These are phyloP conservation scores for Cornus florida DNA, from an alignment of 148 eudicot species.

Conservation along the genomic window DNA sequence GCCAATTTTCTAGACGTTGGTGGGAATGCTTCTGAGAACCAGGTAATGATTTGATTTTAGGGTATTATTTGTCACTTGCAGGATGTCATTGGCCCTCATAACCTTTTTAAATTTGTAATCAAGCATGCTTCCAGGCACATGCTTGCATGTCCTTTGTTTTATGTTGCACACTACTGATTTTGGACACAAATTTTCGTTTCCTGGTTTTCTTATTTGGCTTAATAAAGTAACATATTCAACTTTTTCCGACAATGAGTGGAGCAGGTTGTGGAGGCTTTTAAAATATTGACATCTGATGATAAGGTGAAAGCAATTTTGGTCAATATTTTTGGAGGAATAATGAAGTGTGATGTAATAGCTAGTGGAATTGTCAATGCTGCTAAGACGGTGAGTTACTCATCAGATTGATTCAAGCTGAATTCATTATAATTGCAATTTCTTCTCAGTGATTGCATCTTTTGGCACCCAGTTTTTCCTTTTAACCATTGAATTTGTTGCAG, in stretches of 20 bases:
- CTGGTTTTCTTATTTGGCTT: background rate
- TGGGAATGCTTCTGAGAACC: slow-evolving; percentile 94
- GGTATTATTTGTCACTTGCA: slow-evolving; percentile 6
- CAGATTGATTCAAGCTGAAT: slow-evolving; percentile 1
- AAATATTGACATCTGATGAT: slow-evolving; percentile 93
- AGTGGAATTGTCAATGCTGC: slow-evolving; percentile 99
- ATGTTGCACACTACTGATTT: background rate
- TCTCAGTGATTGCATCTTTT: background rate
- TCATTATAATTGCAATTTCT: background rate
- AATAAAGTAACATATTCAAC: background rate
- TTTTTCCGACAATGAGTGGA: background rate
- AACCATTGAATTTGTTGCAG: background rate
- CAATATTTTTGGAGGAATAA: slow-evolving; percentile 98
- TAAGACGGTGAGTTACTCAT: slow-evolving; percentile 52
- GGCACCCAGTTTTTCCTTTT: background rate
- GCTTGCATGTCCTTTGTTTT: background rate
- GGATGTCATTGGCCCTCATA: background rate
- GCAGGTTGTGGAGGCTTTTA: slow-evolving; percentile 86
- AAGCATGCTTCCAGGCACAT: background rate
- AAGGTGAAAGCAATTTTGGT: slow-evolving; percentile 95
- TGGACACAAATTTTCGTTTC: background rate
- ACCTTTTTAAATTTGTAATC: background rate
- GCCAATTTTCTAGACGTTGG: slow-evolving; percentile 99
- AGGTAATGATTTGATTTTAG: slow-evolving; percentile 41
- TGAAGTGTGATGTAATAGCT: slow-evolving; percentile 98